Evolutionary conservation across 768 basidiomycete species (phyloP).

Genomic region (Stropharia rugosoannulata): DNA sequence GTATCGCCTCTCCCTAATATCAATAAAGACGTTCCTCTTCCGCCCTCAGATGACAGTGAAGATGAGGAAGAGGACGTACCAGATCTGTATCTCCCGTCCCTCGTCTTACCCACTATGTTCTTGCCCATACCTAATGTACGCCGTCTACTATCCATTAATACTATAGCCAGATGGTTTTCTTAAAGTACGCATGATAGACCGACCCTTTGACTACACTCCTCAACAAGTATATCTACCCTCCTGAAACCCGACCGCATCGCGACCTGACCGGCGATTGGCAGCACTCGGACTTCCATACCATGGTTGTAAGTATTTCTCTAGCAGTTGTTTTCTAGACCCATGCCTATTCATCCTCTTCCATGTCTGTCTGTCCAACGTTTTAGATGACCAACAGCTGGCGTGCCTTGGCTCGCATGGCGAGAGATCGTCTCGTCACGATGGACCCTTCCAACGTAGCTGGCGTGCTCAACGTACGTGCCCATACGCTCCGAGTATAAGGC

Average conservation of each 20-base stretch:
- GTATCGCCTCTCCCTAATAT: slow-evolving; percentile 35
- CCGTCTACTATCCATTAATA: slow-evolving; percentile 44
- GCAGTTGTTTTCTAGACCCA: slow-evolving; percentile 3
- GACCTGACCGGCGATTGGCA: slow-evolving; percentile 77
- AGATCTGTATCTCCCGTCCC: slow-evolving; percentile 64
- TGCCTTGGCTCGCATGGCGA: slow-evolving; percentile 79
- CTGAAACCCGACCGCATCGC: slow-evolving; percentile 71
- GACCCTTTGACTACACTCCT: slow-evolving; percentile 81
- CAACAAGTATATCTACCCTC: slow-evolving; percentile 79
- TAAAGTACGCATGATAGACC: slow-evolving; percentile 61
- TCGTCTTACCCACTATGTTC: slow-evolving; percentile 77
- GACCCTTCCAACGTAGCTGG: slow-evolving; percentile 66
- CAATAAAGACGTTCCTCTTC: slow-evolving; percentile 57
- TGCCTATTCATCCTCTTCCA: slow-evolving; percentile 1
- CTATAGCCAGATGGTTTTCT: slow-evolving; percentile 64
- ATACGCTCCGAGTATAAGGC: neutral
- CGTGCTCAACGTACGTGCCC: slow-evolving; percentile 61
- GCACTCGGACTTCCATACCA: slow-evolving; percentile 68
- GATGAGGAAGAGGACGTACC: slow-evolving; percentile 53
- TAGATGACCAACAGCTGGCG: slow-evolving; percentile 92
- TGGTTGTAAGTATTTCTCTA: slow-evolving; percentile 61
- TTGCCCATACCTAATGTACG: slow-evolving; percentile 89
- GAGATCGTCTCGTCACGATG: slow-evolving; percentile 70
- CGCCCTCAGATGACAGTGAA: slow-evolving; percentile 41
- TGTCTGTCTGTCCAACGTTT: neutral